Evolutionary conservation across 140 eudicot genomes (phyloP).

Genomic region (Bidens hawaiensis): DNA sequence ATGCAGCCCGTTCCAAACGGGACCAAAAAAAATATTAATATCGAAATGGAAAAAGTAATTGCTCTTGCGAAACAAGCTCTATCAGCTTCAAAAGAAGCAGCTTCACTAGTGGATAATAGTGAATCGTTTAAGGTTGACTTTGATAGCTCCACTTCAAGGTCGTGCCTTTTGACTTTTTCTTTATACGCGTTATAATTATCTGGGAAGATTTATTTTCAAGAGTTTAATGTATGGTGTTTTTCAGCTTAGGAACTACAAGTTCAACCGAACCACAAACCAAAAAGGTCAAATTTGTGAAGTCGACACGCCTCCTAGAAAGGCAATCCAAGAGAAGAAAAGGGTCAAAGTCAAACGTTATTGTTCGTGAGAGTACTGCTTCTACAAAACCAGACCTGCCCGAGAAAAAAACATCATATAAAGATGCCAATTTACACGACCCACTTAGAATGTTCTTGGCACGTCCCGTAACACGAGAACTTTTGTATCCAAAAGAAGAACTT

Average conservation of each 20-base stretch:
- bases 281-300: slow-evolving; percentile 61
- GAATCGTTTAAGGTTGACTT: slow-evolving; percentile 35
- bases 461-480: slow-evolving; percentile 63
- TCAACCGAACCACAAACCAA: slow-evolving; percentile 27
- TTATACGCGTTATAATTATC: neutral
- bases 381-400: slow-evolving; percentile 31
- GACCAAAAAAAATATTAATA: slow-evolving; percentile 16
- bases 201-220: slow-evolving; percentile 3
- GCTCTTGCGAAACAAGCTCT: slow-evolving; percentile 76
- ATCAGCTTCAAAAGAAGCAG: slow-evolving; percentile 71
- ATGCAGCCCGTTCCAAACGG: slow-evolving; percentile 31
- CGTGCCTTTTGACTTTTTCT: slow-evolving; percentile 7
- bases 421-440: slow-evolving; percentile 57
- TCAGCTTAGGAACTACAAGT: slow-evolving; percentile 37
- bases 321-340: slow-evolving; percentile 53
- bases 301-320: slow-evolving; percentile 80
- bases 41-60: slow-evolving; percentile 42
- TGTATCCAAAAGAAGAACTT: slow-evolving; percentile 71
- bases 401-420: slow-evolving; percentile 37
- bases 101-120: slow-evolving; percentile 45
- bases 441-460: slow-evolving; percentile 57
- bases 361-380: slow-evolving; percentile 35
- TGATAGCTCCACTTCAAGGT: slow-evolving; percentile 57
- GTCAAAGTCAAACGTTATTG: slow-evolving; percentile 39
- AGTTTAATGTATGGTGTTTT: slow-evolving; percentile 24